Percentiles rank a stretch among this genome's conserved stretches.
Conservation (phyloP, 805 yeast genomes). For the Kodamaea neixiangensis region DNA sequence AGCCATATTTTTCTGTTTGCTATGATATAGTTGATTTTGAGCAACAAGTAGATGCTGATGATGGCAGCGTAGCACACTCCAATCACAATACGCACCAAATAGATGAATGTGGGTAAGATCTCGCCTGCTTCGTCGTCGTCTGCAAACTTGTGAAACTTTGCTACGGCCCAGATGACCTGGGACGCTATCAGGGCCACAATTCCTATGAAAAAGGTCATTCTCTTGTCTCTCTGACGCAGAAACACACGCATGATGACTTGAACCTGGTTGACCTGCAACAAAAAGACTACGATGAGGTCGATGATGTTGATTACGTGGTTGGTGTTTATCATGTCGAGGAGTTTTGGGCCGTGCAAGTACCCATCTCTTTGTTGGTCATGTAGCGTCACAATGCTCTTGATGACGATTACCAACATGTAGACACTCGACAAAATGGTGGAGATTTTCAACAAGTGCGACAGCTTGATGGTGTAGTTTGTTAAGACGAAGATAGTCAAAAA, state of each 20-base stretch:
- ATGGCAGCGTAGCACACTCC: constrained; percentile 68
- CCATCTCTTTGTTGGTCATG: constrained; percentile 49
- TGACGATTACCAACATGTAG: constrained; percentile 53
- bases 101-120: constrained; percentile 71
- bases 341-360: constrained; percentile 42
- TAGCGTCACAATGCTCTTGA: constrained; percentile 48
- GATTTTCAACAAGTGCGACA: constrained; percentile 50
- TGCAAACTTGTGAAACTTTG: constrained; percentile 48
- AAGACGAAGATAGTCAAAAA: constrained; percentile 63
- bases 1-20: constrained; percentile 50
- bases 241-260: constrained; percentile 70
- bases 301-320: constrained; percentile 52
- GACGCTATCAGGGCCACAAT: constrained; percentile 51
- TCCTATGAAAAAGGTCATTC: constrained; percentile 63
- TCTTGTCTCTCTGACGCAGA: constrained; percentile 65
- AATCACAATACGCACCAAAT: constrained; percentile 70
- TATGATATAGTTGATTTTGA: constrained; percentile 53
- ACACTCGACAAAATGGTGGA: constrained; percentile 56
- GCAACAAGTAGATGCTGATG: constrained; percentile 54
- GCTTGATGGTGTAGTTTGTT: constrained; percentile 64
- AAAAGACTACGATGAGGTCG: constrained; percentile 57
- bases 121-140: constrained; percentile 49
- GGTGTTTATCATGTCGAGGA: constrained; percentile 46
- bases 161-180: constrained; percentile 70
- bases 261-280: constrained; percentile 68